A percentile compares a stretch with the other conserved stretches of the same genome.
These are phyloP conservation scores for Scedosporium aurantiacum DNA, from an alignment of 2,329 filamentous ascomycete genomes.

Conservation along the genomic window DNA sequence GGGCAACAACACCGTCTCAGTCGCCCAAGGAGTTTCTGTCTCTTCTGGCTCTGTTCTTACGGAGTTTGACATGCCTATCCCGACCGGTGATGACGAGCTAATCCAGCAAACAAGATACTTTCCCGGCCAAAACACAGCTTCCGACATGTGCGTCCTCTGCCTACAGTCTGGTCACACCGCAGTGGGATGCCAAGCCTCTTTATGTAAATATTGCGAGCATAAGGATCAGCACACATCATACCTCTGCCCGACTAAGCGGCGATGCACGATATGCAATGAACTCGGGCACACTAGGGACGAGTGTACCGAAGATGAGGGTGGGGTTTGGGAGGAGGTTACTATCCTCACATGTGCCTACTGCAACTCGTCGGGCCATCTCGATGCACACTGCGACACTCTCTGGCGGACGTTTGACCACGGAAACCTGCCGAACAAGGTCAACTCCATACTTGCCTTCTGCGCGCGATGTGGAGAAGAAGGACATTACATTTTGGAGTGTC, in stretches of 20 bases:
- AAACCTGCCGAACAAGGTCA: constrained; percentile 30
- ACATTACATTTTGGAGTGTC: constrained; percentile 50
- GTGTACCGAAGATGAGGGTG: constrained; percentile 44
- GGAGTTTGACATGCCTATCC: constrained; percentile 9
- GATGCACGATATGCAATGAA: constrained; percentile 51
- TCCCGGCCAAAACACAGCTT: constrained; percentile 31
- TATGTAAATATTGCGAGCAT: constrained; percentile 37
- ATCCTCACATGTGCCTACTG: constrained; percentile 51
- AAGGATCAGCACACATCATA: constrained; percentile 28
- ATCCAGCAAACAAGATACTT: constrained; percentile 38
- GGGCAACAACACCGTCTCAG: neutral
- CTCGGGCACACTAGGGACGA: constrained; percentile 41
- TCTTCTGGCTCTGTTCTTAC: neutral
- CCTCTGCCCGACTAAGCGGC: constrained; percentile 35
- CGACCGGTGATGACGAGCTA: constrained; percentile 21
- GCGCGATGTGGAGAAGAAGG: constrained; percentile 41
- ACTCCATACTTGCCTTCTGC: constrained; percentile 37
- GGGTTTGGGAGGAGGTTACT: neutral
- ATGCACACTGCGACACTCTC: constrained; percentile 46
- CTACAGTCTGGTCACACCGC: constrained; percentile 35
- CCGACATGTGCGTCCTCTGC: constrained; percentile 40
- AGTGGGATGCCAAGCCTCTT: constrained; percentile 30
- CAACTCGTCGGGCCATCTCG: constrained; percentile 41
- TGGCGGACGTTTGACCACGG: constrained; percentile 42
- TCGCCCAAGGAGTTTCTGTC: neutral